Evolutionary conservation across 306 rosid genomes (phyloP).

Genomic region (Ziziphus jujuba): DNA sequence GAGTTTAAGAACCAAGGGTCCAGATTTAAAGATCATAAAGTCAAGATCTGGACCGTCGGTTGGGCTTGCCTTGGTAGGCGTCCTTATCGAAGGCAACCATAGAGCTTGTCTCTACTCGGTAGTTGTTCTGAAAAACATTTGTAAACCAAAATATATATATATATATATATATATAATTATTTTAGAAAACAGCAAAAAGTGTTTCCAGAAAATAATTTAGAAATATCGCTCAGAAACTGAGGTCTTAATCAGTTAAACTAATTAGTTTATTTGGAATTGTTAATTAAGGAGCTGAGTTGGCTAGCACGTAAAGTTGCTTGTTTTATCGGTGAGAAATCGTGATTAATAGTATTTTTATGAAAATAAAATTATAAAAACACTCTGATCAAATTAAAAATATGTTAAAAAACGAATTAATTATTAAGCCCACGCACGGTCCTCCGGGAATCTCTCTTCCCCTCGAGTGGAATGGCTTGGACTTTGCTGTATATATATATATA

Average conservation of each 20-base stretch:
- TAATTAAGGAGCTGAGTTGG: constrained; percentile 48
- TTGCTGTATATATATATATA: constrained; percentile 7
- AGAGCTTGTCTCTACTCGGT: constrained; percentile 28
- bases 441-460: constrained; percentile 84
- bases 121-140: not conserved
- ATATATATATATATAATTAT: too few relatives aligned
- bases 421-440: constrained; percentile 84
- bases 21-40: not conserved
- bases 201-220: not conserved
- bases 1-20: constrained; percentile 22
- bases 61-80: constrained; percentile 14
- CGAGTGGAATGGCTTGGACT: constrained; percentile 39
- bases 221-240: constrained; percentile 22
- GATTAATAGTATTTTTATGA: constrained; percentile 36
- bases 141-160: not conserved
- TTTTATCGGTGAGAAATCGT: constrained; percentile 40
- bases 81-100: constrained; percentile 31
- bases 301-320: constrained; percentile 46
- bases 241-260: constrained; percentile 24
- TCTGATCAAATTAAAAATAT: constrained; percentile 27
- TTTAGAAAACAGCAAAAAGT: constrained; percentile 21
- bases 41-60: constrained; percentile 23
- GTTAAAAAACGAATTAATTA: constrained; percentile 31
- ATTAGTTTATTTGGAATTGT: constrained; percentile 4
- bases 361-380: constrained; percentile 8